phyloP scores from a whole-genome alignment of 805 yeast species.

The Maudiozyma serrabonitensis region DNA sequence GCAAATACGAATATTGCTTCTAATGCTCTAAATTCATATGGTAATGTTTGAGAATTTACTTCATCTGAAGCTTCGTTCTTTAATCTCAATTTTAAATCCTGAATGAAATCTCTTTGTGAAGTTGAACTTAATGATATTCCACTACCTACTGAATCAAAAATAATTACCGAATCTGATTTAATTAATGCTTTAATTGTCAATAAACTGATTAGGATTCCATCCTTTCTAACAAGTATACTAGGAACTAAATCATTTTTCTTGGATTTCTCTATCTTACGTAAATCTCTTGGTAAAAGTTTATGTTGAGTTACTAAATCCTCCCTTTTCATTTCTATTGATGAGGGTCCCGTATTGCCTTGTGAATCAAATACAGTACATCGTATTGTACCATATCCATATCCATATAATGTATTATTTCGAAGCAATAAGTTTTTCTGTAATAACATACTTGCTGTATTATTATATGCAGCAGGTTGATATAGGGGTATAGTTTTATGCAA shows the following conservation, averaged over 20 bases:
- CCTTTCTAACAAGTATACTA: slow-evolving; percentile 63
- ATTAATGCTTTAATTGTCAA: slow-evolving; percentile 74
- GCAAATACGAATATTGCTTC: slow-evolving; percentile 82
- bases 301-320: slow-evolving; percentile 63
- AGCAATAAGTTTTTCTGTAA: slow-evolving; percentile 33
- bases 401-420: slow-evolving; percentile 26
- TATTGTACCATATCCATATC: slow-evolving; percentile 34
- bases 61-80: slow-evolving; percentile 16
- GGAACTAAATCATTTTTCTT: slow-evolving; percentile 58
- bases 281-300: slow-evolving; percentile 78
- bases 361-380: slow-evolving; percentile 75
- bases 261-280: slow-evolving; percentile 78
- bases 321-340: slow-evolving; percentile 65
- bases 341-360: slow-evolving; percentile 57
- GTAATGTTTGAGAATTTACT: slow-evolving; percentile 34
- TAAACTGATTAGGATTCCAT: slow-evolving; percentile 65
- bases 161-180: slow-evolving; percentile 59
- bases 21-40: slow-evolving; percentile 85
- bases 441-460: slow-evolving; percentile 22
- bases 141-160: slow-evolving; percentile 48
- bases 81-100: slow-evolving; percentile 16
- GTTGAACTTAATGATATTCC: slow-evolving; percentile 21
- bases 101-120: slow-evolving; percentile 20
- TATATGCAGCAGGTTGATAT: neutral
- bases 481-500: neutral